A percentile compares a stretch with the other conserved stretches of the same genome.
phyloP scores from a whole-genome alignment of 768 basidiomycete species.

The Rhodotorula babjevae region DNA sequence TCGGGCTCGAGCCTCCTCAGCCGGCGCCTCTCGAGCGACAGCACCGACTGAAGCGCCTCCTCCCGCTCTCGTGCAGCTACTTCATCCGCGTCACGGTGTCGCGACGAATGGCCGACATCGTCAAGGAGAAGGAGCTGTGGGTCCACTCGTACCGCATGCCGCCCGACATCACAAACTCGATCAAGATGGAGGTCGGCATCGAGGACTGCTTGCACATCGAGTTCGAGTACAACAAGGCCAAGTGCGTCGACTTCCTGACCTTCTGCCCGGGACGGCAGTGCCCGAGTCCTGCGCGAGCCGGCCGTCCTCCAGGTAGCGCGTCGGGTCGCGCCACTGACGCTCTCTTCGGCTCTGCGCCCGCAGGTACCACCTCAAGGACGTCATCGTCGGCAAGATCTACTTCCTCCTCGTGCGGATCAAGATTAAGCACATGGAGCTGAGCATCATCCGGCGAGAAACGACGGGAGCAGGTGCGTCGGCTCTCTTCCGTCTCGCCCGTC shows the following conservation, averaged over 20 bases:
- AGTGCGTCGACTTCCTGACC: slow-evolving; percentile 58
- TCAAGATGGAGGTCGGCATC: slow-evolving; percentile 99
- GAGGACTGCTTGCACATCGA: slow-evolving; percentile 99
- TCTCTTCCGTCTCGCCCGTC: not conserved
- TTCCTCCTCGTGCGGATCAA: slow-evolving; percentile 96
- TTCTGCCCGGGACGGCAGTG: fast-evolving
- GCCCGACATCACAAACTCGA: slow-evolving; percentile 92
- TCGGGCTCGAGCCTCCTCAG: too few relatives aligned
- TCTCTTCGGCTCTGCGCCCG: not conserved
- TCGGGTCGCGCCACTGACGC: too few relatives aligned
- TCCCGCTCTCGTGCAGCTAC: slow-evolving; percentile 57
- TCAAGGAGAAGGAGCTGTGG: slow-evolving; percentile 92
- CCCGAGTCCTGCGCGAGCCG: too few relatives aligned
- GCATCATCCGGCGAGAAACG: slow-evolving; percentile 94
- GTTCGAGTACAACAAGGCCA: slow-evolving; percentile 99
- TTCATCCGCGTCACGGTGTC: slow-evolving; percentile 86
- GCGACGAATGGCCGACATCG: slow-evolving; percentile 83
- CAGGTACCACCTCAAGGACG: slow-evolving; percentile 97
- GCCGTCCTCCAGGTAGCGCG: too few relatives aligned
- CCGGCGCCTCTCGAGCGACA: too few relatives aligned
- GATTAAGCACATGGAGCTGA: slow-evolving; percentile 99
- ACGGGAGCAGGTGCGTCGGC: slow-evolving; percentile 60
- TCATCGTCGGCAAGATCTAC: slow-evolving; percentile 99
- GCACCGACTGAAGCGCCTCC: slow-evolving; percentile 4
- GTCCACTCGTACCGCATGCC: slow-evolving; percentile 99